Conservation (phyloP, 139 green algal genomes). For the Chlorella sp. region DNA sequence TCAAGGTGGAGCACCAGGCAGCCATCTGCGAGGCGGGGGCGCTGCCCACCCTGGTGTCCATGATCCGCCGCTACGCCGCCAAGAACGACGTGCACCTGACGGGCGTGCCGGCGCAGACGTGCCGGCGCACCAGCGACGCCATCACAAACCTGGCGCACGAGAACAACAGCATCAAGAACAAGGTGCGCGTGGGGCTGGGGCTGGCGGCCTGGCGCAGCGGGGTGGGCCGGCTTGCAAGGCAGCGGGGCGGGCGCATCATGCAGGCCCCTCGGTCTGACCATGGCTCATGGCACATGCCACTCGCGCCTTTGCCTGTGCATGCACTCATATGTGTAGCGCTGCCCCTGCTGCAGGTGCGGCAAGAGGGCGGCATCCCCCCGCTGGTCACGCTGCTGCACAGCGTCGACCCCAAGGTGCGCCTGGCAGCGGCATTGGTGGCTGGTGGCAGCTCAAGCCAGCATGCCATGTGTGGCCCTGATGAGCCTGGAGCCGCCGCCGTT, state of each 20-base stretch:
- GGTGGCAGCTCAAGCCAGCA: too few species aligned
- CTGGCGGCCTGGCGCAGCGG: too few species aligned
- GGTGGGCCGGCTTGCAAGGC: too few species aligned
- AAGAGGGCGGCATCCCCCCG: conserved; percentile 91
- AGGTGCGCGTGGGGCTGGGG: conserved; percentile 45
- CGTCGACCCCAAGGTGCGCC: conserved; percentile 88
- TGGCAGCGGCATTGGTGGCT: too few species aligned
- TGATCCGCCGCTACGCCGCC: conserved; percentile 63
- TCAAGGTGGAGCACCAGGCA: conserved; percentile 88
- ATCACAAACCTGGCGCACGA: conserved; percentile 98
- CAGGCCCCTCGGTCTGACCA: too few species aligned
- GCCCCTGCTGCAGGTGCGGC: conserved; percentile 45
- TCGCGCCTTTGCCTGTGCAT: too few species aligned
- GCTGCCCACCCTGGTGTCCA: conserved; percentile 70
- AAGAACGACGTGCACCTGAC: conserved; percentile 13
- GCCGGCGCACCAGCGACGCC: conserved; percentile 88
- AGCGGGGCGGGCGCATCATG: too few species aligned
- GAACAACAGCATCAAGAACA: conserved; percentile 93
- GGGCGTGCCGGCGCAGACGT: conserved; percentile 43
- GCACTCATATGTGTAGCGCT: too few species aligned
- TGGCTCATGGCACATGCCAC: too few species aligned
- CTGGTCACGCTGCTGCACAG: conserved; percentile 88
- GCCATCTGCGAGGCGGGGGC: conserved; percentile 77
- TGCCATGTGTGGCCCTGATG: too few species aligned
- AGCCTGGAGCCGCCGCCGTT: too few species aligned